These are phyloP conservation scores for Aspergillus pseudoterreus DNA, from an alignment of 2,329 filamentous ascomycete species.

Conservation along the genomic window DNA sequence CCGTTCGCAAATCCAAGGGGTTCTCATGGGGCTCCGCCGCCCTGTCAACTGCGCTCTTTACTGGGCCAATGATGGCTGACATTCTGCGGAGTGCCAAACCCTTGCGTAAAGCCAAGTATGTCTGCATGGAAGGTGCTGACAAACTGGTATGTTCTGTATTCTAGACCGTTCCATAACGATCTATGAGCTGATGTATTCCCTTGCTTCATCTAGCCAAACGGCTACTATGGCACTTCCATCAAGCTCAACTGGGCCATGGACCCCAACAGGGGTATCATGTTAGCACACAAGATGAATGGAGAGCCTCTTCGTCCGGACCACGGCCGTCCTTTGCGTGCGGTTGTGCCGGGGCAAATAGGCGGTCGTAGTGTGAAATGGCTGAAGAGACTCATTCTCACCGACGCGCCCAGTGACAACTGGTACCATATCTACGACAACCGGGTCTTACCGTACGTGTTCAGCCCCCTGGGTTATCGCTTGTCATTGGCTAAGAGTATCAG, in stretches of 20 bases:
- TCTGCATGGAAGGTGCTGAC: slow-evolving; percentile 90
- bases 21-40: slow-evolving; percentile 93
- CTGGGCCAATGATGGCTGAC: slow-evolving; percentile 72
- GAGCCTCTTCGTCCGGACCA: slow-evolving; percentile 77
- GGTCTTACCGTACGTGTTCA: slow-evolving; percentile 62
- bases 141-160: slow-evolving; percentile 52
- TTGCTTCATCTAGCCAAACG: slow-evolving; percentile 60
- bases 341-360: slow-evolving; percentile 88
- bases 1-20: slow-evolving; percentile 84
- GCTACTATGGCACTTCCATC: slow-evolving; percentile 81
- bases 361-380: slow-evolving; percentile 93
- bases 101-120: slow-evolving; percentile 67
- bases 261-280: slow-evolving; percentile 75
- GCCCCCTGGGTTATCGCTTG: neutral
- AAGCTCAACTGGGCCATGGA: slow-evolving; percentile 89
- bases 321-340: slow-evolving; percentile 74
- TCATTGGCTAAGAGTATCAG: slow-evolving; percentile 24
- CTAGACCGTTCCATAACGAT: neutral
- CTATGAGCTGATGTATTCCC: neutral
- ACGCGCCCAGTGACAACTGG: slow-evolving; percentile 82
- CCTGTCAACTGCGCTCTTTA: slow-evolving; percentile 82
- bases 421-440: slow-evolving; percentile 94
- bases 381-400: slow-evolving; percentile 73
- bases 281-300: slow-evolving; percentile 89
- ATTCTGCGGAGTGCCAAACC: slow-evolving; percentile 67